Evolutionary conservation across 768 basidiomycete genomes (phyloP).

Genomic region (Suillus plorans): DNA sequence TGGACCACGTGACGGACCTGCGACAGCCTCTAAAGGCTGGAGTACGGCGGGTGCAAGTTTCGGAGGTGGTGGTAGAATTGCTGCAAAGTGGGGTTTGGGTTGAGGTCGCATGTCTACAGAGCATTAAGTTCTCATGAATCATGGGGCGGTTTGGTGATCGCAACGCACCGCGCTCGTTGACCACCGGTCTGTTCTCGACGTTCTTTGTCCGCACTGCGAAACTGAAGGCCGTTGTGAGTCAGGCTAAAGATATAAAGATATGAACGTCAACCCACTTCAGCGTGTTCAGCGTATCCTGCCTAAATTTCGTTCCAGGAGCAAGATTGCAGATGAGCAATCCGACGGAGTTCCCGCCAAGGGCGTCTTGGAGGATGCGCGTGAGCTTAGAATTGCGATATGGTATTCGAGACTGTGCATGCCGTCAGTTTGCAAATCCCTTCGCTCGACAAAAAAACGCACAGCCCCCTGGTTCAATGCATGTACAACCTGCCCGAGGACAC

Average conservation of each 20-base stretch:
- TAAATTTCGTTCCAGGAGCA: constrained; percentile 78
- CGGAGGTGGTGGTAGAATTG: constrained; percentile 46
- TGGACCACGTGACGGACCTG: constrained; percentile 24
- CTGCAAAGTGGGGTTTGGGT: constrained; percentile 66
- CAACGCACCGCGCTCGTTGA: constrained; percentile 70
- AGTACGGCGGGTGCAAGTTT: constrained; percentile 47
- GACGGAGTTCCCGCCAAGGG: constrained; percentile 78
- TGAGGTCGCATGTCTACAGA: constrained; percentile 55
- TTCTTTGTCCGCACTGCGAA: constrained; percentile 86
- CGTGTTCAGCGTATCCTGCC: constrained; percentile 87
- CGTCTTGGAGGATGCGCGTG: constrained; percentile 87
- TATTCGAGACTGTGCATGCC: constrained; percentile 57
- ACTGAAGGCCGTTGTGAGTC: constrained; percentile 34
- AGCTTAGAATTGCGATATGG: constrained; percentile 91
- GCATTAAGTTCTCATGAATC: not conserved
- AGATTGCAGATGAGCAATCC: constrained; percentile 86
- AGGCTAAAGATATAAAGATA: constrained; percentile 7
- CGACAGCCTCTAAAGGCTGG: constrained; percentile 33
- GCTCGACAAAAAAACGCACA: constrained; percentile 32
- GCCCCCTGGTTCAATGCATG: constrained; percentile 78
- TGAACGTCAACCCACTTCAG: constrained; percentile 58
- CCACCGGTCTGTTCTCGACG: constrained; percentile 76
- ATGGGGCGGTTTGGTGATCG: not conserved
- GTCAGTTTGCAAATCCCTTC: constrained; percentile 3
- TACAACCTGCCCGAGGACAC: constrained; percentile 85